Conservation (phyloP, 345 rosid genomes). For the Melaleuca quinquenervia region DNA sequence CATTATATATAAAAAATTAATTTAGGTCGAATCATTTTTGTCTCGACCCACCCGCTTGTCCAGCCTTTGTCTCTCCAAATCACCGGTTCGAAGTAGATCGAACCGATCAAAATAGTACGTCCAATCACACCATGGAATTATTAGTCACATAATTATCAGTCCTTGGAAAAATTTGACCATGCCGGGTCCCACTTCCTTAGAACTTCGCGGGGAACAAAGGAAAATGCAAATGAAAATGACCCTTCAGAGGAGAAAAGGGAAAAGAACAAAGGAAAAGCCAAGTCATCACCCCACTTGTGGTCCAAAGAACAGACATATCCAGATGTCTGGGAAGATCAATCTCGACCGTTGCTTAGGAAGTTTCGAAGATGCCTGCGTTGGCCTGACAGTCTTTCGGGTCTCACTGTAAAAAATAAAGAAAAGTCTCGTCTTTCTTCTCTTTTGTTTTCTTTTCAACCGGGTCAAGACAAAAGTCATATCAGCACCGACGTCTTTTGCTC, state of each 20-base stretch:
- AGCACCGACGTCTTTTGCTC: not conserved
- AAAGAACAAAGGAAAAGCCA: not conserved
- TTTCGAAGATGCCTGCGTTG: not conserved
- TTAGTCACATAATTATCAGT: not conserved
- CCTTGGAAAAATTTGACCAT: not conserved
- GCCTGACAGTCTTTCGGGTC: not conserved
- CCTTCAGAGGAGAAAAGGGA: no score
- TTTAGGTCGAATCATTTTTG: no score
- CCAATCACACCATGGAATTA: not conserved
- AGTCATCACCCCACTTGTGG: not conserved
- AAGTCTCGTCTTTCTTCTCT: not conserved
- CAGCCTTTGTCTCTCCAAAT: not conserved
- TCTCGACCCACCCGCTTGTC: no score
- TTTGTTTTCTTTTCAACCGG: not conserved
- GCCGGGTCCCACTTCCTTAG: not conserved
- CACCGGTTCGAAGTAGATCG: not conserved
- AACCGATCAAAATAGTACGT: not conserved
- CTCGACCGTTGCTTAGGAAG: not conserved
- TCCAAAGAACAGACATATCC: not conserved
- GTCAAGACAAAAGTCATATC: not conserved
- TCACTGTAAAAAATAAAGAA: not conserved
- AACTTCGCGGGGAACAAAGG: not conserved
- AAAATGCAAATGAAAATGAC: not conserved
- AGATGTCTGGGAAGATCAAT: not conserved
- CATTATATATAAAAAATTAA: no score